Percentiles rank a stretch among this genome's conserved stretches.
Conservation (phyloP, 1,139 yeast species). For the Spencermartinsiella ligniputridi region DNA sequence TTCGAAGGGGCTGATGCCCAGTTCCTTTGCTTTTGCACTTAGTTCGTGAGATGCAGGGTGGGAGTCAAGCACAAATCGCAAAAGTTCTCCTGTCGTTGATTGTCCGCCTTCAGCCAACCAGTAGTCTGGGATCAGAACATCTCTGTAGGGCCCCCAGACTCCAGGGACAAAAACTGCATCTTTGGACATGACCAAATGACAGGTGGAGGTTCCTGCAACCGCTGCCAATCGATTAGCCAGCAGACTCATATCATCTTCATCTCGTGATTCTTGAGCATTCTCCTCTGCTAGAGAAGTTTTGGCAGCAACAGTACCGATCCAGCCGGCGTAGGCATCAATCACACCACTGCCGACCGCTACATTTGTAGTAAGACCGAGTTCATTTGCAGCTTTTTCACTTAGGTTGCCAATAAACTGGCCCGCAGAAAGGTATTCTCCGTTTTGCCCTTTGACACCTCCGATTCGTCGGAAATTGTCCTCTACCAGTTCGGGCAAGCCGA, state of each 20-base stretch:
- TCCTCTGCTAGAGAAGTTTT: slow-evolving; percentile 43
- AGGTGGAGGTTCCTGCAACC: slow-evolving; percentile 97
- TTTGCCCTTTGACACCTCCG: slow-evolving; percentile 74
- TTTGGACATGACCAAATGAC: slow-evolving; percentile 85
- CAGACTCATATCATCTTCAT: slow-evolving; percentile 28
- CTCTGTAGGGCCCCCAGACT: slow-evolving; percentile 98
- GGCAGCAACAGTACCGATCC: slow-evolving; percentile 98
- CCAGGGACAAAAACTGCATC: slow-evolving; percentile 90
- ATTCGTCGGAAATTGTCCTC: slow-evolving; percentile 71
- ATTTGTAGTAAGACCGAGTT: slow-evolving; percentile 72
- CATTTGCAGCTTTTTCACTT: slow-evolving; percentile 63
- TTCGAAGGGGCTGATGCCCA: slow-evolving; percentile 74
- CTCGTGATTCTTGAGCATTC: slow-evolving; percentile 26
- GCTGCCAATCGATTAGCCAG: slow-evolving; percentile 90
- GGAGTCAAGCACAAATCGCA: slow-evolving; percentile 82
- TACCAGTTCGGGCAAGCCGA: slow-evolving; percentile 72
- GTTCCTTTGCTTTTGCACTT: slow-evolving; percentile 53
- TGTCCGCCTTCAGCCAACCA: slow-evolving; percentile 99
- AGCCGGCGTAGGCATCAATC: slow-evolving; percentile 97
- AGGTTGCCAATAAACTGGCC: slow-evolving; percentile 84
- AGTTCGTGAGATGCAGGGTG: slow-evolving; percentile 85
- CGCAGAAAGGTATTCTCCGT: slow-evolving; percentile 74
- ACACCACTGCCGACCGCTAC: slow-evolving; percentile 93
- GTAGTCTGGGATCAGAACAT: slow-evolving; percentile 78
- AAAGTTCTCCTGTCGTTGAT: slow-evolving; percentile 89